These are phyloP conservation scores for Mrakia blollopis DNA, from an alignment of 768 basidiomycete species.

Conservation along the genomic window DNA sequence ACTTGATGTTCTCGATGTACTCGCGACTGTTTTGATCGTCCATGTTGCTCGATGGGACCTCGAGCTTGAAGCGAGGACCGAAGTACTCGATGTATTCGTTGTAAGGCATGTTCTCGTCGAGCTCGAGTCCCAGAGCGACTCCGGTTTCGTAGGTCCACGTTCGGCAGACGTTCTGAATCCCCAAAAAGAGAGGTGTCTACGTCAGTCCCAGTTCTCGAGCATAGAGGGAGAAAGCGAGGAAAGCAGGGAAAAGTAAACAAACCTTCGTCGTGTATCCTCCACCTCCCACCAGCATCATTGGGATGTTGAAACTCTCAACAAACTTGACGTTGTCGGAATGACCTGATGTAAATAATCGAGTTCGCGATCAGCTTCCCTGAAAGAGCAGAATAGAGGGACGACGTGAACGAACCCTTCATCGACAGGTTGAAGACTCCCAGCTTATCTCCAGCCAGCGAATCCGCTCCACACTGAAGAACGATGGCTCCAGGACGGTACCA, in stretches of 20 bases:
- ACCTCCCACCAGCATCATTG: constrained; percentile 85
- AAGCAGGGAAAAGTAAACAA: not conserved
- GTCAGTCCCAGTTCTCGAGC: not conserved
- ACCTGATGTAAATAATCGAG: constrained; percentile 48
- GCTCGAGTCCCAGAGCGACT: constrained; percentile 77
- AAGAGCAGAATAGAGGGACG: not conserved
- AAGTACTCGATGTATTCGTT: constrained; percentile 80
- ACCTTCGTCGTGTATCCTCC: constrained; percentile 81
- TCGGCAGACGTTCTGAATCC: constrained; percentile 78
- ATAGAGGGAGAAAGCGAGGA: not conserved
- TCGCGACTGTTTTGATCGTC: constrained; percentile 79
- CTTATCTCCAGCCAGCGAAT: constrained; percentile 91
- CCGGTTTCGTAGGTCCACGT: constrained; percentile 97
- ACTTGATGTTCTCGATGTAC: constrained; percentile 75
- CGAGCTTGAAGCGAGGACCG: constrained; percentile 85
- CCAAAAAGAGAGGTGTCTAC: no score
- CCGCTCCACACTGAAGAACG: constrained; percentile 90
- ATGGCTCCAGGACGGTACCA: constrained; percentile 82
- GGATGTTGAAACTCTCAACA: constrained; percentile 72
- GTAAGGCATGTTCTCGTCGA: constrained; percentile 47
- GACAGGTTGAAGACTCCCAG: constrained; percentile 93
- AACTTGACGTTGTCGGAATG: constrained; percentile 89
- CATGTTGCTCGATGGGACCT: constrained; percentile 88
- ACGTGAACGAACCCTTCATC: constrained; percentile 56
- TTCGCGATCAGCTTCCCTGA: not conserved